phyloP scores from a whole-genome alignment of 1,139 yeast species.

The Blastobotrys capitulatus region DNA sequence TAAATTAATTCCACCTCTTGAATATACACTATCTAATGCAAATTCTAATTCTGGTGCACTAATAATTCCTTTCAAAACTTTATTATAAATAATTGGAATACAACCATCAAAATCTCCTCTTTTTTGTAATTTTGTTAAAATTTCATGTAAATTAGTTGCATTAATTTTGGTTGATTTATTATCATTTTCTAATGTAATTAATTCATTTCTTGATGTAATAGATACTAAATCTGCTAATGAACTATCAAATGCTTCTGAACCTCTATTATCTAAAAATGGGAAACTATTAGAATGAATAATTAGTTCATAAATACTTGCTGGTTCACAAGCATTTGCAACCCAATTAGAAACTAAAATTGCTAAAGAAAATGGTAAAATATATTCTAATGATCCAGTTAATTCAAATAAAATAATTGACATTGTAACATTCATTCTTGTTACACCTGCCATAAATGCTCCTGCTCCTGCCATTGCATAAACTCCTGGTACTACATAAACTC shows the following conservation, averaged over 20 bases:
- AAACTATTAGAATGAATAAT: conserved; percentile 47
- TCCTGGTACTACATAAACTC: conserved; percentile 40
- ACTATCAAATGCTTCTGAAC: conserved; percentile 34
- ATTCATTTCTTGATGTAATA: conserved; percentile 21
- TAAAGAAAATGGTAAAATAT: conserved; percentile 54
- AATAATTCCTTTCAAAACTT: conserved; percentile 44
- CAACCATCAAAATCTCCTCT: conserved; percentile 51
- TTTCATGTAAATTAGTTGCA: conserved; percentile 36
- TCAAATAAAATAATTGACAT: conserved; percentile 56
- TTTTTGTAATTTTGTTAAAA: conserved; percentile 37
- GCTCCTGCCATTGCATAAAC: conserved; percentile 65
- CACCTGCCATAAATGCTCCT: conserved; percentile 66
- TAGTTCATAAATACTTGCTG: conserved; percentile 48
- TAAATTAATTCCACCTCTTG: conserved; percentile 17
- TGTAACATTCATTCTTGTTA: conserved; percentile 61
- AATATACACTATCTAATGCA: conserved; percentile 42
- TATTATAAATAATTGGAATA: conserved; percentile 39
- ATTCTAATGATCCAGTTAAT: conserved; percentile 54
- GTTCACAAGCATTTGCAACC: conserved; percentile 52
- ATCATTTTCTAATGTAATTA: conserved; percentile 39
- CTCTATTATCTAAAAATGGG: conserved; percentile 47
- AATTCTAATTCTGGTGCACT: conserved; percentile 51
- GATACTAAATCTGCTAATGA: conserved; percentile 43
- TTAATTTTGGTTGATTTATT: background rate
- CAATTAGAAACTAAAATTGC: conserved; percentile 55